phyloP scores from a whole-genome alignment of 192 early-diverging fungal species.

The Diversispora eburnea region DNA sequence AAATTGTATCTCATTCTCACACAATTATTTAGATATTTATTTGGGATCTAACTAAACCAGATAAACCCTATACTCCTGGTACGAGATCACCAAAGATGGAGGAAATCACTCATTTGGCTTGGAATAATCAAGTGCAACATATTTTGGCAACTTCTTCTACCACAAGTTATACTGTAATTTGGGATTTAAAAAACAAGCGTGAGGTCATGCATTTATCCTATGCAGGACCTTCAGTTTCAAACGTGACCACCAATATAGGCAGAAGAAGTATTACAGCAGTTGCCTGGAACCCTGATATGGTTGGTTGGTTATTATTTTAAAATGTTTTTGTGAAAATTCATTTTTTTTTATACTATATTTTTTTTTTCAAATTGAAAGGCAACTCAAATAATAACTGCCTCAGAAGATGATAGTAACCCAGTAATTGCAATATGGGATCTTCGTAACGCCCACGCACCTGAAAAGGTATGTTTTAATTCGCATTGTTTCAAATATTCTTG shows the following conservation, averaged over 20 bases:
- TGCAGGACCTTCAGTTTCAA: constrained; percentile 47
- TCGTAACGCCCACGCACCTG: constrained; percentile 90
- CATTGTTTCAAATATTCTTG: not conserved
- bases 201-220: constrained; percentile 79
- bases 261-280: constrained; percentile 77
- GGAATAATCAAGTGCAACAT: constrained; percentile 90
- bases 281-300: constrained; percentile 88
- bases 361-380: constrained; percentile 46
- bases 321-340: not conserved
- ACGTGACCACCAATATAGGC: constrained; percentile 37
- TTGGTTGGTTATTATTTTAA: constrained; percentile 25
- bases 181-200: constrained; percentile 86
- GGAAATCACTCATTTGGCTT: constrained; percentile 82
- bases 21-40: constrained; percentile 66
- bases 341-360: not conserved
- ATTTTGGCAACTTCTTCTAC: constrained; percentile 90
- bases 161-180: constrained; percentile 91
- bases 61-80: constrained; percentile 87
- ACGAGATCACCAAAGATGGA: constrained; percentile 79
- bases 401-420: constrained; percentile 89
- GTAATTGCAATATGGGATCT: constrained; percentile 93
- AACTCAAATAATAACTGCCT: constrained; percentile 89
- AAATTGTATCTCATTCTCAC: not conserved
- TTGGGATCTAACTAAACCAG: constrained; percentile 90
- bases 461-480: constrained; percentile 42